A percentile compares a stretch with the other conserved stretches of the same genome.
Conservation (phyloP, 306 rosid genomes). For the Vicia faba region DNA sequence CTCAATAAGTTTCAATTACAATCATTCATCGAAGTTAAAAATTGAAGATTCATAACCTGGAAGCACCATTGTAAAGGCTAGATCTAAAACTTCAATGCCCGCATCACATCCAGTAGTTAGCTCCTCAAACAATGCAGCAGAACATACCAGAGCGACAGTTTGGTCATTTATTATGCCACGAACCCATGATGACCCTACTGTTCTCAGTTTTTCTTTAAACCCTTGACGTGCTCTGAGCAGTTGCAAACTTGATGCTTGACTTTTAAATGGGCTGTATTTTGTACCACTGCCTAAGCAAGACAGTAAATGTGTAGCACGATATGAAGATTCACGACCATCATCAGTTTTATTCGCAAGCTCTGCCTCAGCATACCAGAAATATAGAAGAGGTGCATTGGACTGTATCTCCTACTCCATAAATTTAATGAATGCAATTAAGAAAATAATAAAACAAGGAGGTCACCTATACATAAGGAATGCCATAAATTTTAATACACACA, state of each 20-base stretch:
- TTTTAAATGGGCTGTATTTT: slow-evolving; percentile 64
- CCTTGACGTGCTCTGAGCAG: slow-evolving; percentile 90
- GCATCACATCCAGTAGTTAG: slow-evolving; percentile 74
- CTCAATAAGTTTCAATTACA: slow-evolving; percentile 26
- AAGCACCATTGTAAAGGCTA: slow-evolving; percentile 88
- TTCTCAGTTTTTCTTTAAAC: slow-evolving; percentile 76
- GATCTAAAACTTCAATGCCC: slow-evolving; percentile 73
- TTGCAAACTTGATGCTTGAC: slow-evolving; percentile 75
- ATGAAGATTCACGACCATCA: slow-evolving; percentile 45
- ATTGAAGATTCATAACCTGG: slow-evolving; percentile 64
- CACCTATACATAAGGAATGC: slow-evolving; percentile 1
- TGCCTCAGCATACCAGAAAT: slow-evolving; percentile 91
- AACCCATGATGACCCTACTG: slow-evolving; percentile 68
- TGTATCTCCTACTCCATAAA: slow-evolving; percentile 59
- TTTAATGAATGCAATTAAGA: slow-evolving; percentile 24
- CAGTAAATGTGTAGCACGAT: slow-evolving; percentile 70
- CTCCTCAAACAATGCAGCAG: slow-evolving; percentile 85
- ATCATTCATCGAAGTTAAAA: slow-evolving; percentile 12
- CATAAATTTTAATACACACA: slow-evolving; percentile 2
- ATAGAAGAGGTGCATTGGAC: slow-evolving; percentile 70
- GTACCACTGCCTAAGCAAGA: slow-evolving; percentile 81
- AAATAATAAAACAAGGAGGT: slow-evolving; percentile 1
- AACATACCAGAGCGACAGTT: slow-evolving; percentile 74
- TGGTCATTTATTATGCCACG: slow-evolving; percentile 76
- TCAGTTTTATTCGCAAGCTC: slow-evolving; percentile 61